These are phyloP conservation scores for Cymbopogon citratus DNA, from an alignment of 176 grass and related monocot genomes.

Conservation along the genomic window DNA sequence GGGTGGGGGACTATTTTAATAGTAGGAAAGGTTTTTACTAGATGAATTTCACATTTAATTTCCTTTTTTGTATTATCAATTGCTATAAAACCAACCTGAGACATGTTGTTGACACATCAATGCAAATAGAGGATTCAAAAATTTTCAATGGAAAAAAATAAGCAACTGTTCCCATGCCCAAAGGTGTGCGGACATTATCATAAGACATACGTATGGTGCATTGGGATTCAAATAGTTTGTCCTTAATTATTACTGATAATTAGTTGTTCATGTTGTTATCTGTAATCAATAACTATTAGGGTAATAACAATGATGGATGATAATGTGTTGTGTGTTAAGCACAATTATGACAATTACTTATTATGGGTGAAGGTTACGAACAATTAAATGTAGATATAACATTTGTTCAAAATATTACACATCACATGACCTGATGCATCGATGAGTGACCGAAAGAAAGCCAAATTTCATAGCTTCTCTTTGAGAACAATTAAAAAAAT, in stretches of 20 bases:
- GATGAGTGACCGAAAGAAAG: background rate
- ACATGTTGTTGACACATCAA: background rate
- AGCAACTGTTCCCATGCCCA: background rate
- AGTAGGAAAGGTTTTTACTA: too few relatives aligned
- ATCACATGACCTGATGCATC: background rate
- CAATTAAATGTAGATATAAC: background rate
- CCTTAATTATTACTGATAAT: constrained; percentile 11
- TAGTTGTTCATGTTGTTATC: background rate
- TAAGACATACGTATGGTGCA: background rate
- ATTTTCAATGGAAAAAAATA: background rate
- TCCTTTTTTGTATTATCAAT: too few relatives aligned
- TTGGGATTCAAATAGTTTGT: background rate
- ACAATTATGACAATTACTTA: background rate
- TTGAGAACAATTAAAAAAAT: background rate
- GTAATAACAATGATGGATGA: background rate
- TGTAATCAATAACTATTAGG: background rate
- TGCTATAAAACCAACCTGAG: too few relatives aligned
- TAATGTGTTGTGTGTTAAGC: background rate
- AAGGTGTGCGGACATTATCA: background rate
- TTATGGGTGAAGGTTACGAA: background rate
- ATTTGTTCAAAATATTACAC: background rate
- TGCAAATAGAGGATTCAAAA: background rate
- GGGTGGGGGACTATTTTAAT: too few relatives aligned
- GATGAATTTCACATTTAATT: too few relatives aligned
- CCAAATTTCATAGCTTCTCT: background rate